Evolutionary conservation across 2,329 filamentous ascomycete species (phyloP).

Genomic region (Colletotrichum eremochloae): DNA sequence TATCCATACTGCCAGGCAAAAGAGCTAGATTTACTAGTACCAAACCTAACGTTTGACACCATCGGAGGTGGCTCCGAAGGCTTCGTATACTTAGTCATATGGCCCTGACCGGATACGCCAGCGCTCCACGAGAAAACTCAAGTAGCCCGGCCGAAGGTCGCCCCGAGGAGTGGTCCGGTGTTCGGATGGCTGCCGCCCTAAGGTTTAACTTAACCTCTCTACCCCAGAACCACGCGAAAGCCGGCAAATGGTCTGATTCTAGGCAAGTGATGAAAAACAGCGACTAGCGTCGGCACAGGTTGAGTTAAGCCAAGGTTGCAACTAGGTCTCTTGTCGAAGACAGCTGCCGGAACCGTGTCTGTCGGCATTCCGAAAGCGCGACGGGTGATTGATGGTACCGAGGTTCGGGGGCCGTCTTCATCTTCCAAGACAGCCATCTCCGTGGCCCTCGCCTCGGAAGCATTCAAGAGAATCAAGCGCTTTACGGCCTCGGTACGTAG

Average conservation of each 20-base stretch:
- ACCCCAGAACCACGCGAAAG: no score
- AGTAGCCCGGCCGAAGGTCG: neutral
- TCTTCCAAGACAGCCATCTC: no score
- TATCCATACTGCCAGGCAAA: neutral
- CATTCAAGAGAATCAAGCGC: neutral
- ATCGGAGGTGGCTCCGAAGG: neutral
- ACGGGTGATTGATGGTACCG: no score
- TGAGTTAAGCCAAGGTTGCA: no score
- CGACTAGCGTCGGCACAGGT: no score
- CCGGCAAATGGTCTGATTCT: no score
- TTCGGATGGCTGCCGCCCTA: neutral
- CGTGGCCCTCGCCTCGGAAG: neutral
- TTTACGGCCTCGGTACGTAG: neutral
- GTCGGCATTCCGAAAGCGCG: no score
- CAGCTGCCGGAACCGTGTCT: no score
- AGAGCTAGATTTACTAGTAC: neutral
- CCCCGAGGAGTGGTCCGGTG: neutral
- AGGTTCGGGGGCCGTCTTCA: no score
- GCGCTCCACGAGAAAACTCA: conserved; percentile 3
- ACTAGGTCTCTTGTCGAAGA: no score
- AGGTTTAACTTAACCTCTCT: no score
- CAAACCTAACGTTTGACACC: neutral
- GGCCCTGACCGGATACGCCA: neutral
- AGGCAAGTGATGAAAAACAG: no score
- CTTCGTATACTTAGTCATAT: neutral